phyloP scores from a whole-genome alignment of 1,284 basidiomycete genomes.

The Melanopsichium pennsylvanicum region DNA sequence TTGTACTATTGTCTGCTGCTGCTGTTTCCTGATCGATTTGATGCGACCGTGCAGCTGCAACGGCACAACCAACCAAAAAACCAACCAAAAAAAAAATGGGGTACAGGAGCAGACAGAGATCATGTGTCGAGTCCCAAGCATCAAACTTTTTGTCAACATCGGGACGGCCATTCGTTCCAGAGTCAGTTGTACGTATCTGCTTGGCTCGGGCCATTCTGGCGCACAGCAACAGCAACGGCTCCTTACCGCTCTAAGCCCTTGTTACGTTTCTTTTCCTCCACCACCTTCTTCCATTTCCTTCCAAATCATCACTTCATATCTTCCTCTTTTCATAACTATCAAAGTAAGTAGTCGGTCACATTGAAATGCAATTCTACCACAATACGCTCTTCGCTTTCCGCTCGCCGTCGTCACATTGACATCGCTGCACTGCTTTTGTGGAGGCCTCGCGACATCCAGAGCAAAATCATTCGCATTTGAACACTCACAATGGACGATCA shows the following conservation, averaged over 20 bases:
- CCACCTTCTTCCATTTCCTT: slow-evolving; percentile 1
- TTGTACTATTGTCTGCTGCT: too few species aligned
- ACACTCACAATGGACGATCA: too few species aligned
- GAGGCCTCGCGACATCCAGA: slow-evolving; percentile 15
- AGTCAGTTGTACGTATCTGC: too few species aligned
- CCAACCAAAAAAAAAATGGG: background rate
- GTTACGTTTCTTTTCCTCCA: background rate
- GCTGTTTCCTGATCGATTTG: slow-evolving; percentile 31
- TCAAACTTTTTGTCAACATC: slow-evolving; percentile 3
- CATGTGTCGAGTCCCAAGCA: slow-evolving; percentile 27
- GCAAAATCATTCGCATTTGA: too few species aligned
- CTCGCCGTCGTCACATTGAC: too few species aligned
- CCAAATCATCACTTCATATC: slow-evolving; percentile 1
- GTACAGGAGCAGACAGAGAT: slow-evolving; percentile 3
- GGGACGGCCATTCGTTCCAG: background rate
- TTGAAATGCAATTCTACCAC: background rate
- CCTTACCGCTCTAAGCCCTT: background rate
- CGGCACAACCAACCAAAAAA: background rate
- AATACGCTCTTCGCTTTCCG: too few species aligned
- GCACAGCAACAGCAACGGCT: slow-evolving; percentile 2
- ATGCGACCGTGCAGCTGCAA: slow-evolving; percentile 16
- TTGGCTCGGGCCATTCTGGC: too few species aligned
- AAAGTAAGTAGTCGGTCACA: slow-evolving; percentile 23
- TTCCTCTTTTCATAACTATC: slow-evolving; percentile 2
- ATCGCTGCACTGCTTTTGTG: too few species aligned